Base-by-base conservation (phyloP, 495 filamentous ascomycete species). In the Penicillium bialowiezense region DNA sequence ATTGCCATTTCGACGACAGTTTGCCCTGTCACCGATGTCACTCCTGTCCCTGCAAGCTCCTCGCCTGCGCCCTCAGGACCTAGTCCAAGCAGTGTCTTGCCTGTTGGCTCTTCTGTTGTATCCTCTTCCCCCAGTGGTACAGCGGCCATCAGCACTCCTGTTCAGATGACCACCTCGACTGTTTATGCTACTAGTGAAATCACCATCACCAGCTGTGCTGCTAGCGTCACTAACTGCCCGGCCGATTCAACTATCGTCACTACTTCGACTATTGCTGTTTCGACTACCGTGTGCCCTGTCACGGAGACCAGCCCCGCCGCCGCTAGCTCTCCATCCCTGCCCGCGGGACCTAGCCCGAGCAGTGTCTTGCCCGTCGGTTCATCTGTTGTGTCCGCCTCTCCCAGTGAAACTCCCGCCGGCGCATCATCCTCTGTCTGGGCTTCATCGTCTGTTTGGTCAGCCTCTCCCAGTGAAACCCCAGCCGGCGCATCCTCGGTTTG, bases 181-280 rank as follows among this genome's bases (percentile, higher is more conserved):
- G 68, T 84, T n/a, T 84, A 75, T 61, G 65, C 72, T 13, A 87
- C 83, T 9, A 76, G 70, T 42, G 68, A 74, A 55, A 68, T 78
- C 48, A 84, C 83, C 7, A 68, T 83, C 57, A 81, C 78, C 4
- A 76, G 73, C 48, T 85, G 81, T 58, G 72, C 73, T 5, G 60
- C 82, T 1, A 74, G 64, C 5, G 76, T 85, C n/a, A 80, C 76
- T 44, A 63, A 81, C 58, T 87, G 84, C 68, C 82, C 82, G 4
- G 78, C 60, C 29, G 49, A 62, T 18, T 81, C 64, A 43, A 79
- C 69, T 52, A 71, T 67, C 19, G 74, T 81, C 3, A 71, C 76
- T 29, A 81, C 80, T 32, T 72, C 75, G n/a, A 71, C 77, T 26
- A 71, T 83, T 55, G 60, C 80, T 10, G 50, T 83, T 52, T 79